A percentile compares a stretch with the other conserved stretches of the same genome.
phyloP scores from a whole-genome alignment of 192 early-diverging fungal genomes.

The Backusella australiensis region DNA sequence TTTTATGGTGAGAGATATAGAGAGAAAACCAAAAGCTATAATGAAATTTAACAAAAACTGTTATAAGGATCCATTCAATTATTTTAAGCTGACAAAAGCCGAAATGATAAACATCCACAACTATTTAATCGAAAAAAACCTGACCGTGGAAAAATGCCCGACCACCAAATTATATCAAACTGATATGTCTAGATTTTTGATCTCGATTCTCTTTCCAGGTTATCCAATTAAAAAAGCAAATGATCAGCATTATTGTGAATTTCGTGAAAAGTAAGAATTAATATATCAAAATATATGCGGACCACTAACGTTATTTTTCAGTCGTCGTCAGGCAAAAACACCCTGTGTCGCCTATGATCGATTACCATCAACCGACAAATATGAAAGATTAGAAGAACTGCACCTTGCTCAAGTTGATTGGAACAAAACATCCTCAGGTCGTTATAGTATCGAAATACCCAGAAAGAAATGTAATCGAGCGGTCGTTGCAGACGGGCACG shows the following conservation, averaged over 20 bases:
- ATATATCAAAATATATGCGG: no score
- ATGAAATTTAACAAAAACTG: not conserved
- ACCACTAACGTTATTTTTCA: not conserved
- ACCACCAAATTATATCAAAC: not conserved
- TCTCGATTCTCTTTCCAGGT: conserved; percentile 13
- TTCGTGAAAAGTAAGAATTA: not conserved
- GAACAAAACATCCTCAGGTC: not conserved
- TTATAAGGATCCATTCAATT: conserved; percentile 10
- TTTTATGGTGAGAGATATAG: conserved; percentile 4
- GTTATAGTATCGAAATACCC: conserved; percentile 2
- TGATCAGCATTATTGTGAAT: conserved; percentile 6
- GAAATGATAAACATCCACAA: conserved; percentile 1
- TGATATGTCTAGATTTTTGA: conserved; percentile 11
- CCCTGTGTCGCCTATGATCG: conserved; percentile 6
- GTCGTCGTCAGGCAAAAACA: not conserved
- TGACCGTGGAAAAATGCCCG: conserved; percentile 1
- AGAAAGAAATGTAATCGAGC: not conserved
- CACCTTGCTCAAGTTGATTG: not conserved
- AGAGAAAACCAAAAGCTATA: no score
- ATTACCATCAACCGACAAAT: conserved; percentile 6
- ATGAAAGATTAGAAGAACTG: conserved; percentile 9
- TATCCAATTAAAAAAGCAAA: conserved; percentile 13
- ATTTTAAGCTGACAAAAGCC: conserved; percentile 10
- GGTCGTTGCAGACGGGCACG: not conserved
- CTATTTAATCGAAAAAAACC: conserved; percentile 2